phyloP scores from a whole-genome alignment of 2,329 filamentous ascomycete species.

The Nemania serpens region DNA sequence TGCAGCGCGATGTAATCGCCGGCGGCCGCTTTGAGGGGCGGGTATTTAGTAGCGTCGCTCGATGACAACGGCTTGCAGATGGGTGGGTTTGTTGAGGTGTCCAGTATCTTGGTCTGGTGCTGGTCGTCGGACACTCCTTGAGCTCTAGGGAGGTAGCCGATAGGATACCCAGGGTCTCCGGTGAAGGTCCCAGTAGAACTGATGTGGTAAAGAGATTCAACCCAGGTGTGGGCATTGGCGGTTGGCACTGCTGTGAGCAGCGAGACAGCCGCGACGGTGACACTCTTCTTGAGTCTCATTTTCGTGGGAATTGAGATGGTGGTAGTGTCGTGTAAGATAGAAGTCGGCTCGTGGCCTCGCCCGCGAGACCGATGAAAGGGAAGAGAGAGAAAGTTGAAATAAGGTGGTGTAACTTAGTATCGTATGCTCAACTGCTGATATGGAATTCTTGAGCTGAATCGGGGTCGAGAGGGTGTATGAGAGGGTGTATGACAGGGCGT shows the following conservation, averaged over 20 bases:
- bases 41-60: constrained; percentile 59
- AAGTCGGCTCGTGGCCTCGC: constrained; percentile 28
- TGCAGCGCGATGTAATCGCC: constrained; percentile 69
- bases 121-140: constrained; percentile 60
- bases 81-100: constrained; percentile 51
- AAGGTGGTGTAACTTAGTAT: neutral
- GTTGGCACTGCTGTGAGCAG: constrained; percentile 42
- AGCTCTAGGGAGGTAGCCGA: constrained; percentile 67
- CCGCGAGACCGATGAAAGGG: constrained; percentile 30
- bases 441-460: neutral
- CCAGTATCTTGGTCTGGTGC: constrained; percentile 63
- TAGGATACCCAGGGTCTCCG: constrained; percentile 73
- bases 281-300: constrained; percentile 30
- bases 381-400: constrained; percentile 4
- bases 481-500: neutral
- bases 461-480: neutral
- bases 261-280: constrained; percentile 26
- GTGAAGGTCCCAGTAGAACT: constrained; percentile 74
- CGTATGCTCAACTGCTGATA: neutral
- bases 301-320: constrained; percentile 5
- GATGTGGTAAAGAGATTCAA: constrained; percentile 76
- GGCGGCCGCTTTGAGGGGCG: constrained; percentile 60
- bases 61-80: constrained; percentile 69
- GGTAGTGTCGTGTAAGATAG: constrained; percentile 6
- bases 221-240: constrained; percentile 73